These are phyloP conservation scores for Epichloe typhina DNA, from an alignment of 2,329 filamentous ascomycete genomes.

Conservation along the genomic window DNA sequence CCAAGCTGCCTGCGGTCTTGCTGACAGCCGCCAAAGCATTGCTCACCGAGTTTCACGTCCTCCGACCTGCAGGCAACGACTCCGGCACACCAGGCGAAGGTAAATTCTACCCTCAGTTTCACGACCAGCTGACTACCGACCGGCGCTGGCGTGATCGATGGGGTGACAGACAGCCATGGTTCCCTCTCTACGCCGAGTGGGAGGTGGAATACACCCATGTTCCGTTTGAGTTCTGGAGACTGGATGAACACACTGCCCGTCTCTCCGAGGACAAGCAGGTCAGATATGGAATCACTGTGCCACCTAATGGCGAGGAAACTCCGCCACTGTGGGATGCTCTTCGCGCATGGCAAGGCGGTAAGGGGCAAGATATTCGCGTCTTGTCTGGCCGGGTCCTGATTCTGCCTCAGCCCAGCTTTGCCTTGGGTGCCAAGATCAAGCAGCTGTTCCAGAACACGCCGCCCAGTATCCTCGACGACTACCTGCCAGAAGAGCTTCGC, in stretches of 20 bases:
- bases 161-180: slow-evolving; percentile 23
- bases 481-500: slow-evolving; percentile 7
- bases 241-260: slow-evolving; percentile 10
- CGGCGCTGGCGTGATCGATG: slow-evolving; percentile 17
- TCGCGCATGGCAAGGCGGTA: no score
- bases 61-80: no score
- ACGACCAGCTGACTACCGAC: slow-evolving; percentile 1
- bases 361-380: slow-evolving; percentile 5
- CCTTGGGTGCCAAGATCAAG: slow-evolving; percentile 17
- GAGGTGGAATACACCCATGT: slow-evolving; percentile 29
- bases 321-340: no score
- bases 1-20: no score
- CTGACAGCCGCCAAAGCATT: no score
- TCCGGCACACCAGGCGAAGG: no score
- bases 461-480: slow-evolving; percentile 7
- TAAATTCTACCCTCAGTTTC: not conserved
- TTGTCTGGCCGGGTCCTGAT: slow-evolving; percentile 25
- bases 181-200: slow-evolving; percentile 31
- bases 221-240: slow-evolving; percentile 18
- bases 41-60: no score
- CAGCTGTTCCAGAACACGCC: slow-evolving; percentile 21
- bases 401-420: slow-evolving; percentile 26
- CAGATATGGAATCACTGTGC: no score
- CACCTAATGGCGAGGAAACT: no score
- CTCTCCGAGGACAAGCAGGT: no score